Percentiles rank a stretch among this genome's conserved stretches.
Evolutionary conservation across 2,329 filamentous ascomycete species (phyloP).

Genomic region (Ophiocordyceps camponoti-floridani): DNA sequence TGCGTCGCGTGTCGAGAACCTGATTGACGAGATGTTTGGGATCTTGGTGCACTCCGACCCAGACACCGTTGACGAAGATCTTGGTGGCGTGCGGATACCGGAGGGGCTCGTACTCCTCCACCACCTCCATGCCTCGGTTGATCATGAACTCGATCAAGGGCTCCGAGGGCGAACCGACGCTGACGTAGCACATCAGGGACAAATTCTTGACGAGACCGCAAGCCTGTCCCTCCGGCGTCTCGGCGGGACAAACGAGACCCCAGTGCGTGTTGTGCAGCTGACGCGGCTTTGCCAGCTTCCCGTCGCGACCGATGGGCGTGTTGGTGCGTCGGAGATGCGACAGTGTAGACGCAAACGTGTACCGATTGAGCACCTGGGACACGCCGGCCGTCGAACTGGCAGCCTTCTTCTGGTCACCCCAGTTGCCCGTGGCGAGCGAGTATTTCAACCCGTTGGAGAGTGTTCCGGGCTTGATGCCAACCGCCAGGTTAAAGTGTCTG

Average conservation of each 20-base stretch:
- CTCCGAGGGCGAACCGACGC: slow-evolving; percentile 78
- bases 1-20: slow-evolving; percentile 60
- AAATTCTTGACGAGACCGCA: slow-evolving; percentile 97
- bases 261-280: slow-evolving; percentile 98
- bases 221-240: slow-evolving; percentile 95
- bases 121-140: slow-evolving; percentile 82
- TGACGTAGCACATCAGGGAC: slow-evolving; percentile 96
- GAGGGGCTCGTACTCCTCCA: slow-evolving; percentile 84
- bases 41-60: slow-evolving; percentile 90
- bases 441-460: slow-evolving; percentile 92
- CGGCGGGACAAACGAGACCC: slow-evolving; percentile 91
- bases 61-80: slow-evolving; percentile 94
- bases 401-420: slow-evolving; percentile 99
- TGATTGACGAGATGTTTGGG: slow-evolving; percentile 69
- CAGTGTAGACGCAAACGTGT: slow-evolving; percentile 89
- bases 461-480: slow-evolving; percentile 81
- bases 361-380: slow-evolving; percentile 93
- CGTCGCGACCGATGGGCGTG: slow-evolving; percentile 91
- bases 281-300: slow-evolving; percentile 92
- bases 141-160: slow-evolving; percentile 94
- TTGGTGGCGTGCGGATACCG: slow-evolving; percentile 87
- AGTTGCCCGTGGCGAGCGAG: slow-evolving; percentile 92
- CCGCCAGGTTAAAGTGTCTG: slow-evolving; percentile 74
- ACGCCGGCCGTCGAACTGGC: slow-evolving; percentile 90
- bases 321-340: slow-evolving; percentile 96